A percentile compares a stretch with the other conserved stretches of the same genome.
Evolutionary conservation across 495 filamentous ascomycete species (phyloP).

Genomic region (Neurospora sp.): DNA sequence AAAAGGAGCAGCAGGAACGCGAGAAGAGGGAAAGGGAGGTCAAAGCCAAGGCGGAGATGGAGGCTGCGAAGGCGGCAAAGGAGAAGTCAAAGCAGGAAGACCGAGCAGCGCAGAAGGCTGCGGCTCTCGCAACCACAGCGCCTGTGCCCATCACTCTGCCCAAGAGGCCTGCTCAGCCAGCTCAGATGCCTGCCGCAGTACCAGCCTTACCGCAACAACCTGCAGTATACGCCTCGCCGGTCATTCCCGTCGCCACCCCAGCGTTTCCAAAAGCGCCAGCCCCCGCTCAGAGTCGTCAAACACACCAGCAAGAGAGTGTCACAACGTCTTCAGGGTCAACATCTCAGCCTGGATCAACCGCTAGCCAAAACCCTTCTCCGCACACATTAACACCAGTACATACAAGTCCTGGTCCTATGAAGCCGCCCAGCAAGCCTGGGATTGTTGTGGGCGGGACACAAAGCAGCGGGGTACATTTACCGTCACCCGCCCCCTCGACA

Average conservation of each 20-base stretch:
- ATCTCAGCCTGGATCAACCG: conserved; percentile 36
- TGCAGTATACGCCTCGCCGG: conserved; percentile 58
- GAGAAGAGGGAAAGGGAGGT: conserved; percentile 40
- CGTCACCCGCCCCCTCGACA: conserved; percentile 16
- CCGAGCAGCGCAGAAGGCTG: conserved; percentile 28
- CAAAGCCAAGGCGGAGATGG: conserved; percentile 20
- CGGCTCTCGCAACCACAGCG: conserved; percentile 24
- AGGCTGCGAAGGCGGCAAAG: conserved; percentile 32
- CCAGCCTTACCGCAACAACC: conserved; percentile 41
- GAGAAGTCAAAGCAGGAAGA: conserved; percentile 44
- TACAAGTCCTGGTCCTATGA: conserved; percentile 44
- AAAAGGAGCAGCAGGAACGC: conserved; percentile 55
- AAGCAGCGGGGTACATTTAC: conserved; percentile 4
- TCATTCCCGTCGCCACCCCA: conserved; percentile 67
- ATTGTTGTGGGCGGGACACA: conserved; percentile 3
- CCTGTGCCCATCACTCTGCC: conserved; percentile 33
- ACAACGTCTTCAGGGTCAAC: conserved; percentile 52
- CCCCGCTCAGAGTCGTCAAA: conserved; percentile 61
- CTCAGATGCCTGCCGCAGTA: conserved; percentile 34
- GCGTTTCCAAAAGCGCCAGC: conserved; percentile 74
- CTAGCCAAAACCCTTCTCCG: conserved; percentile 59
- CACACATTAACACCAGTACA: conserved; percentile 46
- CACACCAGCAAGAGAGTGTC: conserved; percentile 72
- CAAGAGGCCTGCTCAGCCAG: conserved; percentile 38
- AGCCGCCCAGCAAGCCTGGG: conserved; percentile 33